These are phyloP conservation scores for Hypoxylon lienhwacheense DNA, from an alignment of 495 filamentous ascomycete genomes.

Conservation along the genomic window DNA sequence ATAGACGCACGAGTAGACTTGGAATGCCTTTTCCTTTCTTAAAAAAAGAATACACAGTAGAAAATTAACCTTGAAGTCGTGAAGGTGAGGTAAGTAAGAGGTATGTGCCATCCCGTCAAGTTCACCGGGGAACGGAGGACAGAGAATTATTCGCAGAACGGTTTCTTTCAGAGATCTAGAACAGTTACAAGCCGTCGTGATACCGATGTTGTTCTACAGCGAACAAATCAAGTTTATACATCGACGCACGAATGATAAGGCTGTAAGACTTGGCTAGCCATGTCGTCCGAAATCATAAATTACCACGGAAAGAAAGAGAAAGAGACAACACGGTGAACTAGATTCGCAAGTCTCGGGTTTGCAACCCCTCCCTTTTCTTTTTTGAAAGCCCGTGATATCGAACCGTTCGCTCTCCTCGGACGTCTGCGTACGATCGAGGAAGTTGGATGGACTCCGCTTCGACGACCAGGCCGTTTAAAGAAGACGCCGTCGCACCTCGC, in stretches of 20 bases:
- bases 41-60: too few species aligned
- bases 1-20: slow-evolving; percentile 4
- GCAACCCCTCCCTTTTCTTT: too few species aligned
- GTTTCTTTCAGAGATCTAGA: slow-evolving; percentile 10
- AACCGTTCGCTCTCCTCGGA: too few species aligned
- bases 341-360: too few species aligned
- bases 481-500: too few species aligned
- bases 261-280: slow-evolving; percentile 5
- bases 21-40: not conserved
- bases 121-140: too few species aligned
- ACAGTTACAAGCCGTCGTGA: slow-evolving; percentile 1
- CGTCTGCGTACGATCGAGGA: too few species aligned
- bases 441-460: too few species aligned
- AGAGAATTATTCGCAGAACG: slow-evolving; percentile 11
- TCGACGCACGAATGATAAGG: slow-evolving; percentile 1
- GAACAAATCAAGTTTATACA: slow-evolving; percentile 14
- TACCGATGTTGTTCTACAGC: slow-evolving; percentile 1
- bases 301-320: too few species aligned
- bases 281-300: not conserved
- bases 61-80: not conserved
- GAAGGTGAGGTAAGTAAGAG: slow-evolving; percentile 4
- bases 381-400: too few species aligned
- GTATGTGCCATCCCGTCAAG: slow-evolving; percentile 8
- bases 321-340: too few species aligned
- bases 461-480: too few species aligned